Evolutionary conservation across 805 yeast species (phyloP).

Genomic region (Candida orba): DNA sequence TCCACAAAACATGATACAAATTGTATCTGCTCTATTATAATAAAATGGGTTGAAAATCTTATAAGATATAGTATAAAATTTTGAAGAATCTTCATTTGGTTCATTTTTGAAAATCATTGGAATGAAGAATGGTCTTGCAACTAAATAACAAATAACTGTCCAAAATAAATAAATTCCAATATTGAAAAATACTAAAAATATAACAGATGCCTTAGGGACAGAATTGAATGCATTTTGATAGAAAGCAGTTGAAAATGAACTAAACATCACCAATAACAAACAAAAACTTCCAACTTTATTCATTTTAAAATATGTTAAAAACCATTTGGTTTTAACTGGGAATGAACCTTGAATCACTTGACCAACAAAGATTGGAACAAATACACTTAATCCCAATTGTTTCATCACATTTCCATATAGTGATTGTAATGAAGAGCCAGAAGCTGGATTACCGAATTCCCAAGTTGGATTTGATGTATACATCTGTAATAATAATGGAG

Average conservation of each 20-base stretch:
- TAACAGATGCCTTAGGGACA: constrained; percentile 60
- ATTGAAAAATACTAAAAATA: constrained; percentile 77
- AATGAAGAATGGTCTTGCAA: constrained; percentile 56
- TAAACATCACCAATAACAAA: constrained; percentile 70
- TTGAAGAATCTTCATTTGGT: constrained; percentile 42
- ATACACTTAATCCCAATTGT: constrained; percentile 77
- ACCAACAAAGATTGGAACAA: constrained; percentile 84
- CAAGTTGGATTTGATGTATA: constrained; percentile 49
- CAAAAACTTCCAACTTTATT: constrained; percentile 74
- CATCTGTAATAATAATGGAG: constrained; percentile 80
- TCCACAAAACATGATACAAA: constrained; percentile 78
- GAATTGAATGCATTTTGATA: constrained; percentile 70
- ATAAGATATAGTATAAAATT: constrained; percentile 35
- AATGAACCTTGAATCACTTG: constrained; percentile 68
- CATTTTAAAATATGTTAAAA: constrained; percentile 47
- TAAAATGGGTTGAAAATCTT: constrained; percentile 52
- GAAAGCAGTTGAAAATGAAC: constrained; percentile 82
- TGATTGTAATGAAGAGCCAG: constrained; percentile 41
- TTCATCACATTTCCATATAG: constrained; percentile 77
- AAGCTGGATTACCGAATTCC: constrained; percentile 76
- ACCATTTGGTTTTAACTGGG: constrained; percentile 60
- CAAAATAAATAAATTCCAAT: constrained; percentile 72
- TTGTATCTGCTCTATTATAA: constrained; percentile 64
- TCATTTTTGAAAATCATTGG: constrained; percentile 33
- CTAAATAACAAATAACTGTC: constrained; percentile 52